Base-by-base conservation (phyloP, 129 eudicot species). In the Arctium minus region DNA sequence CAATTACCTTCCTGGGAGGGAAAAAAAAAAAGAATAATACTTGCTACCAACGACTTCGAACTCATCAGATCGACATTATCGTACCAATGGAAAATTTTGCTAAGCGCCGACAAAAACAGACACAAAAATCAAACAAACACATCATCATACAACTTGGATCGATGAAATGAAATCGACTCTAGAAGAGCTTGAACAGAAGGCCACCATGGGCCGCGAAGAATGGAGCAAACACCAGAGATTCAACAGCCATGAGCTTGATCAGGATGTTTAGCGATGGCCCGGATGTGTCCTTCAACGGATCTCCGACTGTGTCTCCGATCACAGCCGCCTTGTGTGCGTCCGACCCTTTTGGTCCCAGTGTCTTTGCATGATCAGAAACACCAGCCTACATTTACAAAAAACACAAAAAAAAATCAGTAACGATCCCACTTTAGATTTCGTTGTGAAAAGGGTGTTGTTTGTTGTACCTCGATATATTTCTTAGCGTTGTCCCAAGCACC, bases 401-500 rank as follows among this genome's bases (percentile, higher is more conserved):
- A 38, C n/a, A 32, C 0, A 33, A 37, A 13, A 70, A 73, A 60
- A 74, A 3, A 82, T 68, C 17, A 82, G 75, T 74, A 31, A 73
- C 35, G 8, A 56, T 1, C 33, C 36, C 8, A 27, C 9, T 17
- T 33, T 50, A 31, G 3, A 8, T 12, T 53, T 53, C 1, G 22
- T 53, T 30, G 64, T 44, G 29, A 74, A 74, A 42, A 74, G 6
- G 1, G 13, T 29, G 3, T 31, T 22, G 37, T 12, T 53, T 64
- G 27, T 31, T 1, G 65, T 91, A 93, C 97, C 97, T 93, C 97
- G 10, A 93, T 93, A 42, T 93, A 93, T 73, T 93, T 93, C 92
- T 93, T 93, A 48, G 98, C 98, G 69, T 94, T 94, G 80, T 94
- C 98, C 98, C 98, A 94, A 73, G 98, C 98, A 81, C 98, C 98